phyloP scores from a whole-genome alignment of 1,139 yeast species.

The Zygoascus sp. region DNA sequence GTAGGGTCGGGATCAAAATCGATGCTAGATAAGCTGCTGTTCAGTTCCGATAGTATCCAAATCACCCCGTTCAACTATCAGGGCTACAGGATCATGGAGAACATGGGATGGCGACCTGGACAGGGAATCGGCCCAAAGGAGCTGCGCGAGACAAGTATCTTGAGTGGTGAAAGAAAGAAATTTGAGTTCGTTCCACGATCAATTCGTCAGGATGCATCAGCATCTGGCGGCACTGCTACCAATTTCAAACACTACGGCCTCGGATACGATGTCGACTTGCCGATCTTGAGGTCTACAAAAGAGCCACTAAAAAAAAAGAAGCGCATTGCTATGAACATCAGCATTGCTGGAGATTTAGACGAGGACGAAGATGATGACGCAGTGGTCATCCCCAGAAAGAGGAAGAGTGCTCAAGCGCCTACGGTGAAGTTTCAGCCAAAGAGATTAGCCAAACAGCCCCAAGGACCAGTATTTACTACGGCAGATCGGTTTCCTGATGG shows the following conservation, averaged over 20 bases:
- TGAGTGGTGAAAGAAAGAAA: not conserved
- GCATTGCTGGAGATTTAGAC: constrained; percentile 8
- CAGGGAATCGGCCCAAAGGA: constrained; percentile 26
- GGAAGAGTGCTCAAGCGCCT: not conserved
- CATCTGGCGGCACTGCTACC: not conserved
- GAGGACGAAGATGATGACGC: constrained; percentile 5
- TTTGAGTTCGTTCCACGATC: constrained; percentile 1
- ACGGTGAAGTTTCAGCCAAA: not conserved
- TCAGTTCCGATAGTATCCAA: not conserved
- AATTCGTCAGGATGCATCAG: not conserved
- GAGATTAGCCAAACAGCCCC: not conserved
- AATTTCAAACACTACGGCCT: constrained; percentile 8
- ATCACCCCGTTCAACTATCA: not conserved
- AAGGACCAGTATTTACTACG: constrained; percentile 1
- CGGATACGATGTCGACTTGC: constrained; percentile 9
- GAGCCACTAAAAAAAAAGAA: not conserved
- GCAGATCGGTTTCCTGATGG: constrained; percentile 19
- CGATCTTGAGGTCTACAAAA: constrained; percentile 1
- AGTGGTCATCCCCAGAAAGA: not conserved
- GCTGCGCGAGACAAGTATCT: not conserved
- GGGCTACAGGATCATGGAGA: constrained; percentile 22
- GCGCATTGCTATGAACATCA: constrained; percentile 5
- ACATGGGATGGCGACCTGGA: constrained; percentile 32
- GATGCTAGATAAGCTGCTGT: not conserved
- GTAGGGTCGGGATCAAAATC: not conserved